phyloP scores from a whole-genome alignment of 1,139 yeast genomes.

The Hyphopichia buzzinii region DNA sequence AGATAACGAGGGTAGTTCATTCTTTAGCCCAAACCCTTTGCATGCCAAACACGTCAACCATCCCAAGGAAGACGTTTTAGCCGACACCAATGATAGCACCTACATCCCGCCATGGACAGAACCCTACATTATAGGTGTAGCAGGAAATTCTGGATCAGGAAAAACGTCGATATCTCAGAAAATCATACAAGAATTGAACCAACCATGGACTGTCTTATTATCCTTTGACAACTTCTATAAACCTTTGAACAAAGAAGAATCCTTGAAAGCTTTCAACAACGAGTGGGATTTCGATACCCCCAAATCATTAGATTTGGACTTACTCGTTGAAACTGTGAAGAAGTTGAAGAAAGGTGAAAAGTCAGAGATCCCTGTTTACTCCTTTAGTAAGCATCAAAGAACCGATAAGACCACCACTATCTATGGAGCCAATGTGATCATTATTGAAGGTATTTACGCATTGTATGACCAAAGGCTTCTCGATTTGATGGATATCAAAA shows the following conservation, averaged over 20 bases:
- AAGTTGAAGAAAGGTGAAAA: conserved; percentile 56
- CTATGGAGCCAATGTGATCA: conserved; percentile 94
- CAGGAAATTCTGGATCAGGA: conserved; percentile 94
- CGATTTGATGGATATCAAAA: conserved; percentile 78
- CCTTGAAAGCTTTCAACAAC: conserved; percentile 57
- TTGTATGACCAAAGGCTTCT: conserved; percentile 68
- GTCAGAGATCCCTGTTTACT: conserved; percentile 81
- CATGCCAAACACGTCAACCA: neutral
- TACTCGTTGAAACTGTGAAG: conserved; percentile 60
- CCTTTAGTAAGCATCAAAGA: conserved; percentile 72
- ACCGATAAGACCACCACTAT: conserved; percentile 68
- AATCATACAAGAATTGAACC: conserved; percentile 75
- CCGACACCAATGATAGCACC: conserved; percentile 11
- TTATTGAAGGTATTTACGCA: conserved; percentile 89
- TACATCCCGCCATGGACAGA: conserved; percentile 95
- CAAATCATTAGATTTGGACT: conserved; percentile 73
- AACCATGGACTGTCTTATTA: conserved; percentile 94
- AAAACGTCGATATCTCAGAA: conserved; percentile 89
- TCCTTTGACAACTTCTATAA: conserved; percentile 90
- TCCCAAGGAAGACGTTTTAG: conserved; percentile 3
- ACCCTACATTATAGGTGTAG: conserved; percentile 92
- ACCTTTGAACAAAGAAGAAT: conserved; percentile 62
- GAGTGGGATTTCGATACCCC: conserved; percentile 90
- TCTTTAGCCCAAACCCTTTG: conserved; percentile 11
- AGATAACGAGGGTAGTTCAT: conserved; percentile 16